phyloP scores from a whole-genome alignment of 1,284 basidiomycete species.

The Mycena sp. region DNA sequence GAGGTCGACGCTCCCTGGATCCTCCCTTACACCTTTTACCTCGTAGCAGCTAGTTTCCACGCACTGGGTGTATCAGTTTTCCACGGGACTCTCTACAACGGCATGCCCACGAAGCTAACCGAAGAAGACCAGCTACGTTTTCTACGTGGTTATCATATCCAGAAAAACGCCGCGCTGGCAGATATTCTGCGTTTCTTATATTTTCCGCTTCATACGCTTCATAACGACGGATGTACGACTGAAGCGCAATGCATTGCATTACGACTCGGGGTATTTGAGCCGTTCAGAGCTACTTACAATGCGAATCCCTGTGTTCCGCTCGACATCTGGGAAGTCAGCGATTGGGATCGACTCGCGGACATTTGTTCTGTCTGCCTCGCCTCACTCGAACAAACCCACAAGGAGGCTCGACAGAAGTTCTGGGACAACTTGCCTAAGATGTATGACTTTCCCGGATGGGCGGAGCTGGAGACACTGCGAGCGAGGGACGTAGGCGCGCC shows the following conservation, averaged over 20 bases:
- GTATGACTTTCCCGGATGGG: conserved; percentile 6
- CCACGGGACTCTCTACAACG: neutral
- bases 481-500: too few species aligned
- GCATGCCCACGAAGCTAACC: too few species aligned
- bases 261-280: too few species aligned
- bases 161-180: too few species aligned
- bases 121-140: too few species aligned
- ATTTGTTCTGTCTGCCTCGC: neutral
- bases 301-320: neutral
- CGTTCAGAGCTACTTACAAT: too few species aligned
- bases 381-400: neutral
- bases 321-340: neutral
- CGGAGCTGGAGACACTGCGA: neutral
- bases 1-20: neutral
- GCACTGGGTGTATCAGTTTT: too few species aligned
- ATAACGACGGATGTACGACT: too few species aligned
- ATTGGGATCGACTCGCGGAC: neutral
- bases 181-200: neutral
- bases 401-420: neutral
- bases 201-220: neutral
- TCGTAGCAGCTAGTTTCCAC: too few species aligned
- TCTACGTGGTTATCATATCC: too few species aligned
- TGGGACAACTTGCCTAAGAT: conserved; percentile 4
- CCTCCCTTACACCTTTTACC: neutral
- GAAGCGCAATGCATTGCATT: too few species aligned